Evolutionary conservation across 2,329 filamentous ascomycete genomes (phyloP), one percentile per base, ranked within the genome.

Genomic region (Fonsecaea pedrosoi): DNA sequence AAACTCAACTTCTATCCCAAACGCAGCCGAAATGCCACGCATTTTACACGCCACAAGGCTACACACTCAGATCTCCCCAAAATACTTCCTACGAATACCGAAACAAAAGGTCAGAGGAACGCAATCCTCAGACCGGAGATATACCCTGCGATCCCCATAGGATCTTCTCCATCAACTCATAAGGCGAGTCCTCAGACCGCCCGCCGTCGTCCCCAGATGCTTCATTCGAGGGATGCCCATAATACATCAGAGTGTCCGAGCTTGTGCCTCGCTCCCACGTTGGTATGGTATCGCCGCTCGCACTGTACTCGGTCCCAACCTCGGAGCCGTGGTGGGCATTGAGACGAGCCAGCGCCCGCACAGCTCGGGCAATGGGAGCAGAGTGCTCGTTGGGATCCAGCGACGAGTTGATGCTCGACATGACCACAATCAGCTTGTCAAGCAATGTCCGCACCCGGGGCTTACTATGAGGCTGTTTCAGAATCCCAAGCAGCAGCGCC

Each of bases 401-500:
- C 32, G 42, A 48, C 15, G 59, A 37, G 45, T 50, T 64, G n/a
- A 57, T 42, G 38, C 48, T 54, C 38, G 35, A 18, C 57, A 54
- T 61, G 48, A 55, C 38, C 2, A 40, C 34, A 21, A 54, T 54
- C 5, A 60, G 30, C 35, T 57, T 55, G 48, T 64, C 54, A n/a
- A 61, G 37, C 34, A 61, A 12, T 4, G 48, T 3, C 30, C 53
- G 50, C 34, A 61, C 37, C 13, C 34, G 59, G 4, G 13, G 25
- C 5, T 61, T 32, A 7, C 9, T 54, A n/a, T 53, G 37, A 5
- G 59, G 61, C 32, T 64, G 54, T 54, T 57, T 54, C 54, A 64
- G 13, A n/a, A 57, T 64, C 30, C 61, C 48, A 30, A 64, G 53
- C 54, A 64, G 50, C n/a, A 64, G 38, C 21, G 61, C 61, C n/a